phyloP scores from a whole-genome alignment of 192 early-diverging fungal genomes.

The Jimgerdemannia flammicorona region DNA sequence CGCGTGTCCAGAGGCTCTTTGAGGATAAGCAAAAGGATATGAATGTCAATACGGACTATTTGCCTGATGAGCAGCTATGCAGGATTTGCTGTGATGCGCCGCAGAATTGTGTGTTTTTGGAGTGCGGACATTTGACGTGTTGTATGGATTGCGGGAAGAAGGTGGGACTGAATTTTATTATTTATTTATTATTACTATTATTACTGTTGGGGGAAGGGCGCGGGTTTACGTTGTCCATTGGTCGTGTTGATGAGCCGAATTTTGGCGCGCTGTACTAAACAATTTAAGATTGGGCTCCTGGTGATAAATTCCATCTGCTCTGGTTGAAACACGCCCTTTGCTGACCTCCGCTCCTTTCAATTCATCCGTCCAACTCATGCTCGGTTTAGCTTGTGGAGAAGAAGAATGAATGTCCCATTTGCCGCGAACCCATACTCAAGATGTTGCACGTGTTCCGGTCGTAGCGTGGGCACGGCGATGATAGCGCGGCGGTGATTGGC shows the following conservation, averaged over 20 bases:
- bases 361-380: neutral
- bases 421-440: slow-evolving; percentile 63
- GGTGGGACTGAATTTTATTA: slow-evolving; percentile 17
- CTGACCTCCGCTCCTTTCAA: neutral
- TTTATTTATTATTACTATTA: neutral
- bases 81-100: slow-evolving; percentile 79
- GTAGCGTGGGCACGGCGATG: neutral
- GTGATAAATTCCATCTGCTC: neutral
- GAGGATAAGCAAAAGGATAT: slow-evolving; percentile 53
- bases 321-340: no score
- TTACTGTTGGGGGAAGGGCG: no score
- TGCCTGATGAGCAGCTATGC: slow-evolving; percentile 65
- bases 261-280: neutral
- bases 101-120: slow-evolving; percentile 80
- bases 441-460: slow-evolving; percentile 60
- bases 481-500: no score
- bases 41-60: slow-evolving; percentile 32
- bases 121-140: slow-evolving; percentile 85
- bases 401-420: slow-evolving; percentile 78
- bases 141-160: slow-evolving; percentile 72
- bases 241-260: no score
- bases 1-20: slow-evolving; percentile 58
- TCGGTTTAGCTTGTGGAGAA: slow-evolving; percentile 30
- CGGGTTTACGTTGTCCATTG: no score
- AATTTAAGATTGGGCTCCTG: slow-evolving; percentile 1